Evolutionary conservation across 352 stramenopile genomes (phyloP).

Genomic region (Globisporangium heterothallicum): DNA sequence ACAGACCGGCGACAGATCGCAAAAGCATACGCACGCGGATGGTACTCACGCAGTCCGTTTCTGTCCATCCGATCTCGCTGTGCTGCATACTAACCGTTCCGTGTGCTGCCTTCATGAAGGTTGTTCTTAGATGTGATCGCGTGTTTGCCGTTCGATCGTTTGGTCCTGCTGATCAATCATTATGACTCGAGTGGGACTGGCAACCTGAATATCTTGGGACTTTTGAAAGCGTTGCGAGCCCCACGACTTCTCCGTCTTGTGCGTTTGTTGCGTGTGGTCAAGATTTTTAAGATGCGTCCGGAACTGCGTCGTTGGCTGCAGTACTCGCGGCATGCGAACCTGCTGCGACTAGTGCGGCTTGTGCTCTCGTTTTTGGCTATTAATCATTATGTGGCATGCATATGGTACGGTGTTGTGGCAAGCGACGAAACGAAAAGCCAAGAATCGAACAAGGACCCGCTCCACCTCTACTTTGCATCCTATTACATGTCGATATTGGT

Average conservation of each 20-base stretch:
- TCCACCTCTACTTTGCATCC: conserved; percentile 55
- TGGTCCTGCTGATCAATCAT: conserved; percentile 49
- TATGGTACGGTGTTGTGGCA: conserved; percentile 64
- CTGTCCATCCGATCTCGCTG: not conserved
- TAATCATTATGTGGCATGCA: conserved; percentile 77
- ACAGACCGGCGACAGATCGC: conserved; percentile 55
- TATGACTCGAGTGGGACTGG: conserved; percentile 19
- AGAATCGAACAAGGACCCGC: conserved; percentile 21
- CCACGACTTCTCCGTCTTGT: conserved; percentile 66
- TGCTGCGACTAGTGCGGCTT: conserved; percentile 61
- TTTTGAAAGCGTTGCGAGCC: conserved; percentile 66
- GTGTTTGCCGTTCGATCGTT: conserved; percentile 68
- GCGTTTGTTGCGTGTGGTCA: conserved; percentile 57
- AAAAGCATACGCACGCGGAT: conserved; percentile 49
- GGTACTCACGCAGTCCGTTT: conserved; percentile 22
- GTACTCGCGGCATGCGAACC: conserved; percentile 76
- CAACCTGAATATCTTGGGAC: conserved; percentile 57
- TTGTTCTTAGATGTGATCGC: conserved; percentile 75
- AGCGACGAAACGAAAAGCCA: conserved; percentile 42
- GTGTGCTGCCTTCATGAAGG: conserved; percentile 19
- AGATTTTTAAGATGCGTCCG: conserved; percentile 65
- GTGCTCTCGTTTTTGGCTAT: conserved; percentile 63
- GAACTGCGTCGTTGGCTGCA: conserved; percentile 75
- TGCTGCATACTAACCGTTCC: not conserved
- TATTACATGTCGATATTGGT: conserved; percentile 70